Percentiles rank a stretch among this genome's conserved stretches.
phyloP scores from a whole-genome alignment of 2,329 filamentous ascomycete genomes.

The Diaporthe amygdali region DNA sequence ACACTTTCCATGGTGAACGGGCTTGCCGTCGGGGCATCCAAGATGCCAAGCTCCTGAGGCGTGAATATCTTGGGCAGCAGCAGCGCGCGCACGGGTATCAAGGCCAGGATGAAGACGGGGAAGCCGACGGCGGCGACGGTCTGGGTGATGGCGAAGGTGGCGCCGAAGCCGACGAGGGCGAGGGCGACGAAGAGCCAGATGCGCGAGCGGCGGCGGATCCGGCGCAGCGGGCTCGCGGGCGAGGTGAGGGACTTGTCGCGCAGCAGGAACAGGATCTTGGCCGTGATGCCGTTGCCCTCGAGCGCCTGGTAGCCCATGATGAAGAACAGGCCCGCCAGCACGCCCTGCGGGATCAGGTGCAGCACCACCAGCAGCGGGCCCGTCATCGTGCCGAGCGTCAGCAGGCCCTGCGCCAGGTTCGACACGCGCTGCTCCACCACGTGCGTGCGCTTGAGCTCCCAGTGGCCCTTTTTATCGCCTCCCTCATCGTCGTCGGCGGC shows the following conservation, averaged over 20 bases:
- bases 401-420: conserved; percentile 77
- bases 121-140: conserved; percentile 85
- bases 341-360: conserved; percentile 79
- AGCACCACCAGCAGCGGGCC: conserved; percentile 76
- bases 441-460: conserved; percentile 57
- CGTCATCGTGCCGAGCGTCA: conserved; percentile 81
- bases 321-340: conserved; percentile 83
- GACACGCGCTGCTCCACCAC: conserved; percentile 81
- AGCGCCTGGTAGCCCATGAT: conserved; percentile 84
- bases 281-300: conserved; percentile 76
- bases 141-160: conserved; percentile 81
- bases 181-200: conserved; percentile 75
- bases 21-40: conserved; percentile 79
- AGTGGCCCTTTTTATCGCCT: conserved; percentile 60
- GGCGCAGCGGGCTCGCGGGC: conserved; percentile 61
- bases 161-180: conserved; percentile 73
- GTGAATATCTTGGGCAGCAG: conserved; percentile 68
- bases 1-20: conserved; percentile 79
- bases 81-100: conserved; percentile 70
- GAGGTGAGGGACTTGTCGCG: conserved; percentile 69
- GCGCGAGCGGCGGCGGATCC: conserved; percentile 65
- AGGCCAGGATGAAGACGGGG: conserved; percentile 72
- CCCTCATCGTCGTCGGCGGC: conserved; percentile 53
- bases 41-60: conserved; percentile 60
- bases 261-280: conserved; percentile 73